Evolutionary conservation across 305 asterid species (phyloP), one percentile per base, ranked within the genome.

Genomic region (Ilex paraguariensis): DNA sequence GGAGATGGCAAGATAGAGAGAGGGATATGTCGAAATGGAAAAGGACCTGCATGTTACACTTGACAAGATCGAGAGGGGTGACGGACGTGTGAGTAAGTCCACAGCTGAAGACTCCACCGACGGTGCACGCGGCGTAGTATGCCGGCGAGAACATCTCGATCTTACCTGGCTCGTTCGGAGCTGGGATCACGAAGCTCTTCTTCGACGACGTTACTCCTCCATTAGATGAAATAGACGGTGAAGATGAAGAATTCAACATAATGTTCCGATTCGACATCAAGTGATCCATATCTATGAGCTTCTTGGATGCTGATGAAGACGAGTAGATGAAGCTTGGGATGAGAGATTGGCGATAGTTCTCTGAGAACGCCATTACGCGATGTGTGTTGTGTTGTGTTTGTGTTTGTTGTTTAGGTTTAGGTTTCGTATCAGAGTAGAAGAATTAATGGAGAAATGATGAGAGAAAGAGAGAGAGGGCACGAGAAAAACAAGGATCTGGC

Each of bases 1-100:
- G 28, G 2, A 21, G 28, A 21, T 1, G 1, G 28, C 2, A 21
- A 21, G 28, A 21, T 21, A 21, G 28, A 36, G 6, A 2, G 42
- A 36, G 9, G 9, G 9, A 36, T 36, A 4, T 5, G 42, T 36
- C 9, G 9, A 36, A 36, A 36, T 4, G 42, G 42, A 8, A 36
- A 36, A 36, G 42, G 6, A 89, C 97, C 95, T 90, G 97, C 97
- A 90, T 90, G 54, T 90, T 90, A 73, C 97, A 90, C 83, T 90
- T 90, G 85, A 87, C 82, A 42, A 90, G 66, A 79, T 90, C 97
- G 54, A 90, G 88, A 16, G 97, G 97, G 28, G 97, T 90, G 62
- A 84, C 89, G 15, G 96, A 87, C 61, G 65, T 74, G 75, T 90
- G 97, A 57, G 97, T 90, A 42, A 62, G 68, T 28, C 97, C 97